phyloP scores from a whole-genome alignment of 2,329 filamentous ascomycete species.

The Coniochaeta sp. region DNA sequence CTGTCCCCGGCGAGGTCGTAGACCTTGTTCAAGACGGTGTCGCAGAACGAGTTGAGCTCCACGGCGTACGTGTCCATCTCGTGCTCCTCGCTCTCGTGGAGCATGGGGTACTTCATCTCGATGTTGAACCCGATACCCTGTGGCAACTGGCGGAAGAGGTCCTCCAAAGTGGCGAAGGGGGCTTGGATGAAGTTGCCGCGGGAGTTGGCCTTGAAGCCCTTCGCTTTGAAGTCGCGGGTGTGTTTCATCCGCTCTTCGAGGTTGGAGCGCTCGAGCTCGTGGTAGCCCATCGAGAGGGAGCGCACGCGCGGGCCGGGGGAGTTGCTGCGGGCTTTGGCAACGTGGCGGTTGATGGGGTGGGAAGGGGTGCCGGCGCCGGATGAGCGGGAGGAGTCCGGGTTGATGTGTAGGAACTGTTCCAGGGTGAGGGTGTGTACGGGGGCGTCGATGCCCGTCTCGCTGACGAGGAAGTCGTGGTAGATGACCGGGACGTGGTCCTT shows the following conservation, averaged over 20 bases:
- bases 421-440: conserved; percentile 92
- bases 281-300: conserved; percentile 48
- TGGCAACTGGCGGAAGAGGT: conserved; percentile 81
- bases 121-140: conserved; percentile 91
- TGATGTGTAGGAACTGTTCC: conserved; percentile 91
- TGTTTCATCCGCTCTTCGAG: conserved; percentile 89
- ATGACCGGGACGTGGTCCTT: conserved; percentile 98
- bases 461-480: conserved; percentile 97
- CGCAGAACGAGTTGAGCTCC: conserved; percentile 93
- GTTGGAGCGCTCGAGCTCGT: conserved; percentile 22
- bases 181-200: conserved; percentile 93
- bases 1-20: conserved; percentile 76
- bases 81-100: conserved; percentile 88
- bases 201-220: conserved; percentile 93
- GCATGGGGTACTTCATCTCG: conserved; percentile 98
- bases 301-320: conserved; percentile 31
- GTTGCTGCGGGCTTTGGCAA: conserved; percentile 22
- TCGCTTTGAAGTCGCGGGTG: conserved; percentile 87
- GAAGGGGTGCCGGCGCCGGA: conserved; percentile 24
- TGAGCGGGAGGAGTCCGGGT: conserved; percentile 46
- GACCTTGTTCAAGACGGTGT: conserved; percentile 83
- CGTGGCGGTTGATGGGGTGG: conserved; percentile 18
- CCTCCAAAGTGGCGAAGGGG: conserved; percentile 90
- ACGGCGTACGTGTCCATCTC: conserved; percentile 96
- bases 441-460: conserved; percentile 93